A percentile compares a stretch with the other conserved stretches of the same genome.
These are phyloP conservation scores for Taiozyma sp. DNA, from an alignment of 1,139 yeast species.

Conservation along the genomic window DNA sequence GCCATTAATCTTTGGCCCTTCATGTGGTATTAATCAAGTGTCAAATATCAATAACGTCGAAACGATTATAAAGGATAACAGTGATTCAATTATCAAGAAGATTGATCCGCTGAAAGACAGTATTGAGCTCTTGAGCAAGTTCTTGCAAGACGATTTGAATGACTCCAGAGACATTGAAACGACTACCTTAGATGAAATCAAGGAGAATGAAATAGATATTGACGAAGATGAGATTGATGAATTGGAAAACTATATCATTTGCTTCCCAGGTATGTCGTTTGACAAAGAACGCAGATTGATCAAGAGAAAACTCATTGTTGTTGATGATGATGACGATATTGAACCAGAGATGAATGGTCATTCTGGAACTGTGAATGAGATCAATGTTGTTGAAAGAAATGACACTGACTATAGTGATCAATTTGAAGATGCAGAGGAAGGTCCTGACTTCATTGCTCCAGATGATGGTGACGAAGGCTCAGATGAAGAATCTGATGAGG, in stretches of 20 bases:
- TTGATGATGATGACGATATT: conserved; percentile 11
- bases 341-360: conserved; percentile 5
- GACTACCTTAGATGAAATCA: conserved; percentile 41
- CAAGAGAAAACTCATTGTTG: conserved; percentile 8
- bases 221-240: conserved; percentile 9
- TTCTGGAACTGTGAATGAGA: neutral
- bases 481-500: conserved; percentile 1
- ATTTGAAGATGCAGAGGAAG: conserved; percentile 8
- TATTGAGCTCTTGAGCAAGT: conserved; percentile 48
- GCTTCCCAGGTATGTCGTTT: conserved; percentile 29
- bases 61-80: conserved; percentile 9
- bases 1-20: conserved; percentile 76
- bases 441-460: conserved; percentile 1
- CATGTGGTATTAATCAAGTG: conserved; percentile 61
- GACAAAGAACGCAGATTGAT: conserved; percentile 3
- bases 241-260: conserved; percentile 15
- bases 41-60: conserved; percentile 22
- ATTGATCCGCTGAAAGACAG: conserved; percentile 38
- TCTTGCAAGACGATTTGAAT: conserved; percentile 57
- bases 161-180: conserved; percentile 54
- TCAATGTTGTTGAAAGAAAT: neutral
- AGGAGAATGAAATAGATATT: conserved; percentile 19
- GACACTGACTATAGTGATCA: neutral
- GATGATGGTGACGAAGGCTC: conserved; percentile 6
- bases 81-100: conserved; percentile 13